Base-by-base conservation (phyloP, 306 rosid species). In the Oemleria cerasiformis region DNA sequence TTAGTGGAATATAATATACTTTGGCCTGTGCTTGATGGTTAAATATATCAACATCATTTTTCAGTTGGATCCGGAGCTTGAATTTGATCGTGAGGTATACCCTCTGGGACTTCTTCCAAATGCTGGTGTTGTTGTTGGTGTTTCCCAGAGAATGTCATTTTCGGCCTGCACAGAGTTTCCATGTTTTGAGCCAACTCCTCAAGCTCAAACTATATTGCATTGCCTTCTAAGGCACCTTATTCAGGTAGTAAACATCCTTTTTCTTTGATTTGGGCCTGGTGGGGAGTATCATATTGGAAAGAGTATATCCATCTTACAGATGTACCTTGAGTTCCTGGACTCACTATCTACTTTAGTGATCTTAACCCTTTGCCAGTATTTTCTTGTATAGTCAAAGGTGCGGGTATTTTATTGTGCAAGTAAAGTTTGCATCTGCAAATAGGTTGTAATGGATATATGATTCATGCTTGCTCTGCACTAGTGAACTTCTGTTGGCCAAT, bases 141-240 rank as follows among this genome's bases (percentile, higher is more conserved):
- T 94, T 74, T 91, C 92, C 75, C 97, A 91, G 81, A 88, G 98
- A 76, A 80, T 94, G 89, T 94, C 98, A 76, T 94, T 94, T 86
- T 84, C 98, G 42, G 92, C 94, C 42, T 77, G 96, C 86, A 88
- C 97, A 77, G 98, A 94, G 72, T 94, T 94, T 82, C 97, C 98
- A 42, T 94, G 98, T 87, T 94, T 94, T 80, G 98, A 94, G 85
- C 97, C 98, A 74, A 83, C 97, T 74, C 98, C 98, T 76, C 98
- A 94, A 81, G 98, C 96, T 72, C 98, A 94, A 79, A 94, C 98
- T 77, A 94, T 94, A 79, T 77, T 94, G 75, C 98, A 94, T 83
- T 94, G 98, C 78, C 87, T 94, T 21, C 90, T 91, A 36, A 87
- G 98, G 50, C 97, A 94, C 81, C 95, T 94, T 85, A 91, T 94